Base-by-base conservation (phyloP, 768 basidiomycete species). In the Suillus subluteus region DNA sequence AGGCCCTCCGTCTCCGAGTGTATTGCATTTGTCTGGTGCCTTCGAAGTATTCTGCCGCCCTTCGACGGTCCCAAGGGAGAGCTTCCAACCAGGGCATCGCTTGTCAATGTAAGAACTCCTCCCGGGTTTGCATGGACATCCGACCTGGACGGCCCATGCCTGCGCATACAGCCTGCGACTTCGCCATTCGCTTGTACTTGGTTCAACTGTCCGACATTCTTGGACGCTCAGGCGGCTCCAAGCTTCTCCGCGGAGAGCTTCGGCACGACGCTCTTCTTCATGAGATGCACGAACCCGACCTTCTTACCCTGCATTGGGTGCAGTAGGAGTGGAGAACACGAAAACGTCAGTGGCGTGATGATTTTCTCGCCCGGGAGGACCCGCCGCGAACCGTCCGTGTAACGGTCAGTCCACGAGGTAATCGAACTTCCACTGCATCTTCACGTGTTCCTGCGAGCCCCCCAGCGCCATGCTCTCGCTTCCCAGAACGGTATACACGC, bases 401-500 rank as follows among this genome's bases (percentile, higher is more conserved):
- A 76, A 40, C 87, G 82, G 68, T 92, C 88, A n/a, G 48, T 86
- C 85, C 12, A 96, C 90, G 40, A 88, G 72, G 73, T 96, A 96
- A 64, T 92, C 90, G 68, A 96, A 90, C 65, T 86, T 86, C 95
- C 94, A 95, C 30, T 79, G 79, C 21, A 92, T 78, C 65, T 83
- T 86, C 26, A 74, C 73, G 38, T 78, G 75, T 5, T 76, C 77
- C 59, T 59, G 64, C 30, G 71, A 69, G 41, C 41, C 44, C 11
- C 68, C 75, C 46, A 69, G 56, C 32, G 64, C 18, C 21, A 77
- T 72, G 16, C 81, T 78, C 74, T 95, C 94, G 38, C 79, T 81
- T 11, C 93, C 94, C 37, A 83, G 83, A 15, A 95, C 88, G 15
- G 84, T 84, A 75, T 94, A 95, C 8, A 93, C 87, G 0, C 94